Percentiles rank a stretch among this genome's conserved stretches.
These are phyloP conservation scores for Puccinia brachypodii DNA, from an alignment of 1,284 basidiomycete genomes.

Conservation along the genomic window DNA sequence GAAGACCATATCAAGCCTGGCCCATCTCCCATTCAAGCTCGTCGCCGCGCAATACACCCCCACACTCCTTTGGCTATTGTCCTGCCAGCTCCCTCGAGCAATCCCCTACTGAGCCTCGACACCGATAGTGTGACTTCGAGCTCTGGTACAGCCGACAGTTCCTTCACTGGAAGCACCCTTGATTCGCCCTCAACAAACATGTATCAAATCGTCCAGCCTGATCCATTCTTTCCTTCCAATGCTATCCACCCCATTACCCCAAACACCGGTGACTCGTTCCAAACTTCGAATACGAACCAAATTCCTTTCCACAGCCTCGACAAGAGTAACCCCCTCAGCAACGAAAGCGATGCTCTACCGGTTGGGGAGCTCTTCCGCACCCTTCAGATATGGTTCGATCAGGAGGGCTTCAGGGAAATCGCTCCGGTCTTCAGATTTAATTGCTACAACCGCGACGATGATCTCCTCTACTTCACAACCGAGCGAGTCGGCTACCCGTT, in stretches of 20 bases:
- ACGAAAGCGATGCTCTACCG: conserved; percentile 15
- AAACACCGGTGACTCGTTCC: neutral
- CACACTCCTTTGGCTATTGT: conserved; percentile 40
- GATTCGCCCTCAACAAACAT: conserved; percentile 24
- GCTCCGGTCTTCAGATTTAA: conserved; percentile 43
- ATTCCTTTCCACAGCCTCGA: conserved; percentile 24
- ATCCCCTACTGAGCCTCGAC: conserved; percentile 6
- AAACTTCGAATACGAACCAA: neutral
- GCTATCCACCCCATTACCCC: conserved; percentile 11
- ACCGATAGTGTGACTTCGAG: conserved; percentile 15
- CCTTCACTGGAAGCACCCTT: neutral
- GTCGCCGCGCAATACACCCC: conserved; percentile 25
- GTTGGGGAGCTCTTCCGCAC: conserved; percentile 47
- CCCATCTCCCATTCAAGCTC: conserved; percentile 19
- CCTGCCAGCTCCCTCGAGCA: conserved; percentile 14
- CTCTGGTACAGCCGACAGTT: conserved; percentile 1
- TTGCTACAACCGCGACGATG: conserved; percentile 26
- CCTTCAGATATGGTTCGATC: conserved; percentile 49
- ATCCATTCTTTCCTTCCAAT: conserved; percentile 40
- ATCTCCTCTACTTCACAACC: conserved; percentile 44
- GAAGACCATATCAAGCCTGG: conserved; percentile 10
- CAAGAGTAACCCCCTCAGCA: neutral
- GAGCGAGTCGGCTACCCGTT: conserved; percentile 42
- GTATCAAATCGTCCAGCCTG: conserved; percentile 45
- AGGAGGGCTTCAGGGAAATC: conserved; percentile 47